phyloP scores from a whole-genome alignment of 257 asterid species.

The Penstemon barbatus region DNA sequence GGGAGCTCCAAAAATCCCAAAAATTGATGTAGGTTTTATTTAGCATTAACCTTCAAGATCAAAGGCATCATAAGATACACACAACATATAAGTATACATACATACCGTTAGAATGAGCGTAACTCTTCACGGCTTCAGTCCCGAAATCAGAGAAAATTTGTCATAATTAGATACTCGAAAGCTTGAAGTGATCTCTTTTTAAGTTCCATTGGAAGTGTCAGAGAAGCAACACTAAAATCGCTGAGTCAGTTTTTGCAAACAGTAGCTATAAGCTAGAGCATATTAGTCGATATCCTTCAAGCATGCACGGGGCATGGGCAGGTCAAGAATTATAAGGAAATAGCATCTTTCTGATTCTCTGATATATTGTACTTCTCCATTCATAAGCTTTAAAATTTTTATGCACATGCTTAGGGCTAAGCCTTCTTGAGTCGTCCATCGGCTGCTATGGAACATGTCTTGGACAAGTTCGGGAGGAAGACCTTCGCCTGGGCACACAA shows the following conservation, averaged over 20 bases:
- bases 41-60: neutral
- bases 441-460: conserved; percentile 76
- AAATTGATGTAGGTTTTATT: neutral
- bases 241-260: neutral
- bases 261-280: neutral
- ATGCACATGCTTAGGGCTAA: conserved; percentile 71
- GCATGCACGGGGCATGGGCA: conserved; percentile 46
- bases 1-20: neutral
- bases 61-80: neutral
- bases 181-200: neutral
- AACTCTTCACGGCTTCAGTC: conserved; percentile 18
- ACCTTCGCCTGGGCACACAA: conserved; percentile 86
- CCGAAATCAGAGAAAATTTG: neutral
- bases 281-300: conserved; percentile 35
- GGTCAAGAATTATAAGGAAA: conserved; percentile 58
- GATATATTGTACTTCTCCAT: conserved; percentile 84
- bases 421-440: conserved; percentile 79
- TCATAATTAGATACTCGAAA: conserved; percentile 5
- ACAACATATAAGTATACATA: neutral
- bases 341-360: conserved; percentile 75
- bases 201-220: neutral
- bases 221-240: neutral
- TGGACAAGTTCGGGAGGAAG: conserved; percentile 75
- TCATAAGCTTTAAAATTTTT: conserved; percentile 75
- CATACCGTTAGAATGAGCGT: conserved; percentile 13